Percentiles rank a stretch among this genome's conserved stretches.
These are phyloP conservation scores for Hawksworthiomyces lignivorus DNA, from an alignment of 2,329 filamentous ascomycete species.

Conservation along the genomic window DNA sequence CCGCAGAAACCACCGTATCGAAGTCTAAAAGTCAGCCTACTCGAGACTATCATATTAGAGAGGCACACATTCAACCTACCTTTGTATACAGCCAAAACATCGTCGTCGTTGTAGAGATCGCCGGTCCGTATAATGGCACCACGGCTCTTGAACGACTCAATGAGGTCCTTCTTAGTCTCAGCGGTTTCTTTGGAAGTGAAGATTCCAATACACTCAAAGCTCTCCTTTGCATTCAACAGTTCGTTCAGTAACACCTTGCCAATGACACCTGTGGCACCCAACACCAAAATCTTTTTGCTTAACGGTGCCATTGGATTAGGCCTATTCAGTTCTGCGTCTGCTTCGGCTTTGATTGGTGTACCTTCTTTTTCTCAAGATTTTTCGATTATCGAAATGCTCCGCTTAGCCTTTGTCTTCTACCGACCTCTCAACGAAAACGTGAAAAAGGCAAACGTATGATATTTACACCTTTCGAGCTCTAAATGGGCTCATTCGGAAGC, in stretches of 20 bases:
- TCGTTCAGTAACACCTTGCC: conserved; percentile 27
- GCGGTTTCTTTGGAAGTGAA: conserved; percentile 34
- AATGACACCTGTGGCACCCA: conserved; percentile 27
- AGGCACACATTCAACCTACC: background rate
- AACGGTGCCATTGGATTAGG: background rate
- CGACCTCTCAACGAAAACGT: too few species aligned
- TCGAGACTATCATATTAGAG: too few species aligned
- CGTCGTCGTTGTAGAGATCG: conserved; percentile 8
- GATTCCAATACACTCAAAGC: conserved; percentile 31
- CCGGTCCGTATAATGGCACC: conserved; percentile 7
- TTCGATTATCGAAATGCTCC: too few species aligned
- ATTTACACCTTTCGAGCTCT: too few species aligned
- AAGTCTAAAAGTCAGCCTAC: conserved; percentile 4
- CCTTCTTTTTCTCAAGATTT: background rate
- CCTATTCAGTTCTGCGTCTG: too few species aligned
- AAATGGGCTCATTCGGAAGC: background rate
- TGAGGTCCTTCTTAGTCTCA: conserved; percentile 6
- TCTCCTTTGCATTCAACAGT: conserved; percentile 24
- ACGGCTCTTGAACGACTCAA: background rate
- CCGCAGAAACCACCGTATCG: conserved; percentile 12
- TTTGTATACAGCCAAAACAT: conserved; percentile 7
- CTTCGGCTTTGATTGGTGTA: background rate
- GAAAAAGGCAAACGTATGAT: background rate
- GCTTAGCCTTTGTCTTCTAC: too few species aligned
- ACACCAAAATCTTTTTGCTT: conserved; percentile 19